Evolutionary conservation across 75 land plant species (phyloP), one percentile per base, ranked within the genome.

Genomic region (Pinus tabuliformis): DNA sequence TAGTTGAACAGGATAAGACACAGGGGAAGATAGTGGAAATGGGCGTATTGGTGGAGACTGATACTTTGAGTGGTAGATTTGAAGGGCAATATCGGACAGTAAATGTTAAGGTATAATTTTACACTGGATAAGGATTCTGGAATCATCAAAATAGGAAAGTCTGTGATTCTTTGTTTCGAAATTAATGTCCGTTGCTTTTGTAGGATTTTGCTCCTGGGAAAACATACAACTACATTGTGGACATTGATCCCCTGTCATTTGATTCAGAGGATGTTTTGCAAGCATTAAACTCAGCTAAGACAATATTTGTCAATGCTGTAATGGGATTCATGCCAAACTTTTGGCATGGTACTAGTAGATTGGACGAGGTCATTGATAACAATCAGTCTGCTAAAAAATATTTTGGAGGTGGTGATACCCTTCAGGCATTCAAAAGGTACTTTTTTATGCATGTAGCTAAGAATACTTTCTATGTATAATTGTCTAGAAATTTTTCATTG

Each of bases 361-460:
- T 86, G 87, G 82, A 84, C 62, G 86, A 79, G 60, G 82, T 73
- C 64, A 86, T 86, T 68, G 87, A 86, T 73, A 64, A 76, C 28
- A 86, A 86, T 71, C 59, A 68, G 5, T 28, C 78, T 15, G 86
- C 87, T 2, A 87, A 86, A 63, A 86, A 86, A 77, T 86, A 84
- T 56, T 84, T 86, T 76, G 87, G 87, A 13, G 87, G 87, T 14
- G 87, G 87, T 58, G 87, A 86, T 49, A 86, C 87, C n/a, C 86
- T 86, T 22, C 87, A 86, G 64, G 82, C 78, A 45, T 86, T 86
- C 82, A 86, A 83, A 70, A 84, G 87, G 88, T 86, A 74, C 36
- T 33, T 59, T 33, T 58, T 49, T 49, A 9, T 49, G 54, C 54
- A 49, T 45, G 54, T 9, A 9, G 12, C 2, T 49, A 49, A 49